Conservation (phyloP, 345 rosid species). For the Eucalyptus globulus region DNA sequence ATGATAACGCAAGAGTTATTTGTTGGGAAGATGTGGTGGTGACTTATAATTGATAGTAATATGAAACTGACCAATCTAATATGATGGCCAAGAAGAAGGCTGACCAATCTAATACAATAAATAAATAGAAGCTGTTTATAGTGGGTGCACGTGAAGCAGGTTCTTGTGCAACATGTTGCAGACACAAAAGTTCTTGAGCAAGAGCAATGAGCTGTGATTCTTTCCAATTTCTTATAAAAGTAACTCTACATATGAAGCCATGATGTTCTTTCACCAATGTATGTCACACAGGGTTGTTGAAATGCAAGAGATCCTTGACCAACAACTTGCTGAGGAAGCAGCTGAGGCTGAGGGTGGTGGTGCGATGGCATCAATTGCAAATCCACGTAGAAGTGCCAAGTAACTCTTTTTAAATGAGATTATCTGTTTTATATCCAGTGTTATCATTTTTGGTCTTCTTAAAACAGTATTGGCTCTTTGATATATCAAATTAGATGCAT, state of each 20-base stretch:
- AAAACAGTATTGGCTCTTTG: background rate
- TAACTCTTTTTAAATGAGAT: slow-evolving; percentile 13
- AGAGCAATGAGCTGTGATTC: background rate
- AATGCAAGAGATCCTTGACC: slow-evolving; percentile 99
- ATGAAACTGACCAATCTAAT: background rate
- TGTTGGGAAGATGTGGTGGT: background rate
- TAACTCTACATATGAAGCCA: background rate
- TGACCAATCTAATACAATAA: background rate
- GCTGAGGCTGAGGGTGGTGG: slow-evolving; percentile 99
- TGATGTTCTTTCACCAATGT: background rate
- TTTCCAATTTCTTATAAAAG: background rate
- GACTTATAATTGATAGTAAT: background rate
- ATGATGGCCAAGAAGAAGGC: background rate
- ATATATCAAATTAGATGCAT: background rate
- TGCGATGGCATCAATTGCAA: slow-evolving; percentile 83
- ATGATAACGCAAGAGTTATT: background rate
- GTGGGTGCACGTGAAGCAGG: background rate
- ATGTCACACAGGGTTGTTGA: slow-evolving; percentile 76
- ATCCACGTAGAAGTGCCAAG: slow-evolving; percentile 90
- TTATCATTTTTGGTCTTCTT: background rate
- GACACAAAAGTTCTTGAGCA: background rate
- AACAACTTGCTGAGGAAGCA: slow-evolving; percentile 97
- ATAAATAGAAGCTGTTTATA: background rate
- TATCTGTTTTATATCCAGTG: background rate
- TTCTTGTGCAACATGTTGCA: background rate